Evolutionary conservation across 768 basidiomycete genomes (phyloP), one percentile per base, ranked within the genome.

Genomic region (Lentinus brumalis): DNA sequence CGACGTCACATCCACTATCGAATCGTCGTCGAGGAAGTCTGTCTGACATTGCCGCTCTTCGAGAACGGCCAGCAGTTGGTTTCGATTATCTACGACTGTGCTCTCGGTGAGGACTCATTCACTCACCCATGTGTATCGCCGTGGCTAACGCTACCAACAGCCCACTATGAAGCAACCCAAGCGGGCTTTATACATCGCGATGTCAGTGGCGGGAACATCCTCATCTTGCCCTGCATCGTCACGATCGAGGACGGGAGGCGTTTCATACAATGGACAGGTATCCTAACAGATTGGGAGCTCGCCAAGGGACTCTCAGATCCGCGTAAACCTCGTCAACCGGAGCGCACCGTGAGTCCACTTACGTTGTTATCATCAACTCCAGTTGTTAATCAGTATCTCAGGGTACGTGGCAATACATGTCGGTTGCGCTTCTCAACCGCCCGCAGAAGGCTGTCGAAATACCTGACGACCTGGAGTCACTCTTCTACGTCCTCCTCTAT

Each of bases 261-360:
- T 18, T 9, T 41, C 5, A 21, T 10, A 2, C 38, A 32, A 29
- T 35, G 53, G 49, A 16, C 16, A 3, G 53, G 47, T 1, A 30
- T 60, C 7, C 54, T 60, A 15, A 54, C 40, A 14, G 59, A 60
- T 40, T 60, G 59, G 59, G 59, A 60, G 49, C 10, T 60, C 5
- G 49, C 59, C 12, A 60, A 55, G 41, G 21, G 11, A 3, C 12
- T n/a, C 8, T 30, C 18, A 30, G 35, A 18, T 8, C n/a, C 5
- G 2, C 8, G 12, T 4, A 16, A 8, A 14, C 21, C 41, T 1
- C 54, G 55, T 1, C 54, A 46, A n/a, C 32, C 29, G 8, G 54
- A 40, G 18, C 47, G 53, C 15, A 56, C 49, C 14, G 59, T 21
- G 10, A 3, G 26, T 21, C 8, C 16, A 16, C 51, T 10, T 26